These are phyloP conservation scores for Fusarium siculi DNA, from an alignment of 2,329 filamentous ascomycete genomes.

Conservation along the genomic window DNA sequence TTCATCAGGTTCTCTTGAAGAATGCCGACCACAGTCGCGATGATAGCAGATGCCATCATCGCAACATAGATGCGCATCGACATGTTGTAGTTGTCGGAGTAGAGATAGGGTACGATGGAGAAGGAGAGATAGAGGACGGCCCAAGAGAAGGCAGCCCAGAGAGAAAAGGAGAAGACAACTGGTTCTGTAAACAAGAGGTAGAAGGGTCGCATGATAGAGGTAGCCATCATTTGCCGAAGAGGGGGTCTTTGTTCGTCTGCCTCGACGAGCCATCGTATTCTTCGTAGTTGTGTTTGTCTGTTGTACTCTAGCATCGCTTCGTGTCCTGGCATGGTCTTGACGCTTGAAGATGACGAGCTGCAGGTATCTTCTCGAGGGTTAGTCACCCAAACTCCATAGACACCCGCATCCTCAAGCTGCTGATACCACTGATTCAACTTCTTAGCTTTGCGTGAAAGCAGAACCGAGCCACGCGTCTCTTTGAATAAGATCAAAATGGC, in stretches of 20 bases:
- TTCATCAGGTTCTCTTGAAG: conserved; percentile 75
- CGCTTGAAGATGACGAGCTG: conserved; percentile 38
- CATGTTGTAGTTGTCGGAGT: conserved; percentile 71
- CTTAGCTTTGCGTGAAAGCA: conserved; percentile 79
- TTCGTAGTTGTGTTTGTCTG: conserved; percentile 42
- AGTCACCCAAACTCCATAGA: conserved; percentile 58
- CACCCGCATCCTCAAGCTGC: conserved; percentile 72
- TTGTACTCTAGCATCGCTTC: conserved; percentile 14
- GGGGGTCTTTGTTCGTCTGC: conserved; percentile 80
- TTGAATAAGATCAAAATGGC: conserved; percentile 77
- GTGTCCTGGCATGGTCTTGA: conserved; percentile 23
- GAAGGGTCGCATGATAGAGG: conserved; percentile 83
- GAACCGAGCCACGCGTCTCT: conserved; percentile 83
- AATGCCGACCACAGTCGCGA: conserved; percentile 76
- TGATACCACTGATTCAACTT: conserved; percentile 84
- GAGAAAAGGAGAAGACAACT: conserved; percentile 85
- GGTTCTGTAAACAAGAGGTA: conserved; percentile 79
- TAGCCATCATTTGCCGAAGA: conserved; percentile 74
- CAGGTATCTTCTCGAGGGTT: conserved; percentile 12
- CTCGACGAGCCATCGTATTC: conserved; percentile 83
- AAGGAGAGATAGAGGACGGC: conserved; percentile 89
- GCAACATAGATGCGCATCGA: conserved; percentile 78
- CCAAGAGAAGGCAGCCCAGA: conserved; percentile 93
- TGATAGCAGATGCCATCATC: conserved; percentile 72
- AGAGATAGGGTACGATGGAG: conserved; percentile 81